Base-by-base conservation (phyloP, 2,329 filamentous ascomycete genomes). In the Penicillium sp. region DNA sequence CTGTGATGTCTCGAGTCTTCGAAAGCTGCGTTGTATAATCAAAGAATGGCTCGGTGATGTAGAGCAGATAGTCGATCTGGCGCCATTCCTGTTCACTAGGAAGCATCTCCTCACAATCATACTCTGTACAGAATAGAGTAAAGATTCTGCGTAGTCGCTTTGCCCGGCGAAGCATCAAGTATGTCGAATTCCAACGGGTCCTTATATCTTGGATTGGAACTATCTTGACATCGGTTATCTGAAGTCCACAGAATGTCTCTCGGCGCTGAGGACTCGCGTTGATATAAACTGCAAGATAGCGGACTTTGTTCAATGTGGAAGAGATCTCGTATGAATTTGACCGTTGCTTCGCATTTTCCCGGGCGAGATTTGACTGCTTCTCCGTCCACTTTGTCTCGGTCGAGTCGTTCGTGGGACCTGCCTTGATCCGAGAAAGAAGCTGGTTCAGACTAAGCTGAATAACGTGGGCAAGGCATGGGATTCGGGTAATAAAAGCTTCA, bases 31-130 rank as follows among this genome's bases (percentile, higher is more conserved):
- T 24, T 11, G 21, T 43, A 13, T 5, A 63, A 8, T 43, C 50
- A 49, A 56, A 66, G 49, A 66, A 66, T 3, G 49, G 58, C n/a
- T 61, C 13, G 5, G 49, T 61, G 38, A 65, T 64, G 7, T 10
- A 56, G 1, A 58, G 48, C 34, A 63, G 47, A 50, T 59, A 63
- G n/a, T 59, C 49, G 55, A 58, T 34, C 36, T 54, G 16, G 7
- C 51, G 52, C 48, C 18, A 57, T 49, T 57, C 48, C 5, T 54
- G 24, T 1, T 24, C 3, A 29, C 31, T 2, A 2, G 52, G 32
- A 13, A 31, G 9, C 4, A 57, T 16, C 5, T 47, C 13, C 24
- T 4, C 1, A 4, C 14, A 16, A 1, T 47, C 11, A 27, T 40
- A 32, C n/a, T 54, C 11, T 1, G 14, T 13, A 43, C 45, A 59